phyloP scores from a whole-genome alignment of 495 filamentous ascomycete genomes.

The Penicillium maclennaniae region DNA sequence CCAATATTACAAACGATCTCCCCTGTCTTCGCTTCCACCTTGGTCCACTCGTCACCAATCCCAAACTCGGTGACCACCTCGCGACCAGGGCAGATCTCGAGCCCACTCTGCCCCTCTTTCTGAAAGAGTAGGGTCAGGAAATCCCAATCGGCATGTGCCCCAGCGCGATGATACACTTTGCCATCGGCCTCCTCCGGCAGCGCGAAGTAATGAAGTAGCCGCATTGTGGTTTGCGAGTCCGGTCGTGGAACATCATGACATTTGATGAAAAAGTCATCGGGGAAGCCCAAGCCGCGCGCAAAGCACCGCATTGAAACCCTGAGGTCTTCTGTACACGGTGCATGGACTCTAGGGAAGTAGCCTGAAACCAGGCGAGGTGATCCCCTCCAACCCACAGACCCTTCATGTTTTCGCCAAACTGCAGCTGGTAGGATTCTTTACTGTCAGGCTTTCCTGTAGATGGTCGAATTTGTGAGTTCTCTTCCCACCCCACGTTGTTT shows the following conservation, averaged over 20 bases:
- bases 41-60: constrained; percentile 59
- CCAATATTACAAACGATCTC: constrained; percentile 68
- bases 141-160: constrained; percentile 63
- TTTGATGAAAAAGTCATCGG: constrained; percentile 52
- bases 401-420: constrained; percentile 52
- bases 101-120: constrained; percentile 55
- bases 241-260: constrained; percentile 48
- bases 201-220: constrained; percentile 58
- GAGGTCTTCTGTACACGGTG: constrained; percentile 46
- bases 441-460: constrained; percentile 57
- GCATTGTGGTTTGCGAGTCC: constrained; percentile 52
- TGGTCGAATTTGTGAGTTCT: constrained; percentile 56
- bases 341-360: constrained; percentile 50
- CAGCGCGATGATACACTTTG: constrained; percentile 54
- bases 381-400: constrained; percentile 50
- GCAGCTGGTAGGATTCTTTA: constrained; percentile 62
- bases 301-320: constrained; percentile 56
- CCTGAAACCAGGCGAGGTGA: constrained; percentile 47
- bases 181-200: constrained; percentile 40
- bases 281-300: constrained; percentile 54
- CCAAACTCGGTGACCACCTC: constrained; percentile 59
- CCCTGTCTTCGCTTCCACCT: constrained; percentile 51
- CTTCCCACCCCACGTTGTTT: constrained; percentile 63
- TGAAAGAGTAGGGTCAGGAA: constrained; percentile 66
- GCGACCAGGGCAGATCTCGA: constrained; percentile 64